A percentile compares a stretch with the other conserved stretches of the same genome.
Evolutionary conservation across 2,329 filamentous ascomycete species (phyloP).

Genomic region (Xylaria multiplex): DNA sequence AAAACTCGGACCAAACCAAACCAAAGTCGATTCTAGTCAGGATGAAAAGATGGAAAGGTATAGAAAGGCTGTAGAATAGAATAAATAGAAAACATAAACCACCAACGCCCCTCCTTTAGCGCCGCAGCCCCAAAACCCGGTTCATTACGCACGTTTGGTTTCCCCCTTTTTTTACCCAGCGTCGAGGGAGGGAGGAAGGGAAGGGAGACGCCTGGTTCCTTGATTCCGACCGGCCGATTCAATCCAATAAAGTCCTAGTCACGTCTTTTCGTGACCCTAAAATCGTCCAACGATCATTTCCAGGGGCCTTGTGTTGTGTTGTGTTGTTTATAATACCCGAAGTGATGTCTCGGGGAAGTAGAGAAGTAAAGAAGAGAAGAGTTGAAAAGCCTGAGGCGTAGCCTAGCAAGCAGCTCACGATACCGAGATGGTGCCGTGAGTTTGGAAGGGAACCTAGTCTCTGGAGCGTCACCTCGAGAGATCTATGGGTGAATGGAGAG

Average conservation of each 20-base stretch:
- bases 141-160: neutral
- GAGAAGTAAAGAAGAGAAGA: neutral
- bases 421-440: too few species aligned
- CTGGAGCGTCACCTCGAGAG: too few species aligned
- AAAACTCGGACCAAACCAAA: neutral
- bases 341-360: neutral
- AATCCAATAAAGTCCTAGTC: constrained; percentile 38
- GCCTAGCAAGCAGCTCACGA: too few species aligned
- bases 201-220: neutral
- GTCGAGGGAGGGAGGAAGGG: neutral
- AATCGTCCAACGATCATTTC: constrained; percentile 42
- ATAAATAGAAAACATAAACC: too few species aligned
- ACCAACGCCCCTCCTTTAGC: neutral
- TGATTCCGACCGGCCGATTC: constrained; percentile 35
- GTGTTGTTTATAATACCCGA: neutral
- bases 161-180: neutral
- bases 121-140: neutral
- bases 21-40: too few species aligned
- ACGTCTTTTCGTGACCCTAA: constrained; percentile 35
- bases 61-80: too few species aligned
- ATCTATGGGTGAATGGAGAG: neutral
- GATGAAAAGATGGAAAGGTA: neutral
- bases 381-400: neutral
- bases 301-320: constrained; percentile 35
- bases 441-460: too few species aligned